Evolutionary conservation across 495 filamentous ascomycete genomes (phyloP).

Genomic region (Penicillium salamii): DNA sequence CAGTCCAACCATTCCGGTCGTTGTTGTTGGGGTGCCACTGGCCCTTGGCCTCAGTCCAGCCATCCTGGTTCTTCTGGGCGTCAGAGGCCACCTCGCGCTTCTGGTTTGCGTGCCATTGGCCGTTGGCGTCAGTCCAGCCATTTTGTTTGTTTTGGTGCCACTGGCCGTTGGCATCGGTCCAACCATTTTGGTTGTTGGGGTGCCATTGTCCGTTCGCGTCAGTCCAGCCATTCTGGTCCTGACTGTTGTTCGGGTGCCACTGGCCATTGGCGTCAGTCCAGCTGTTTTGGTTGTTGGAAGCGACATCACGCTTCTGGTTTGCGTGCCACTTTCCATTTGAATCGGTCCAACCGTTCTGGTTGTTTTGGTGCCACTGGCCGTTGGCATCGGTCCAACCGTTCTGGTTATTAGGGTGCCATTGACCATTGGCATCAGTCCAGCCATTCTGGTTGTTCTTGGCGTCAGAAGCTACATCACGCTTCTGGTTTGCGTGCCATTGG

Average conservation of each 20-base stretch:
- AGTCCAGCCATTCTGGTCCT: conserved; percentile 5
- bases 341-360: no score
- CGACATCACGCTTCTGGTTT: conserved; percentile 1
- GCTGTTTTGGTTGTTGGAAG: neutral
- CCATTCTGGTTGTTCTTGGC: conserved; percentile 3
- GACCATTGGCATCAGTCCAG: conserved; percentile 2
- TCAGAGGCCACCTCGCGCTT: no score
- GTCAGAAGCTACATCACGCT: no score
- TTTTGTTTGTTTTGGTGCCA: conserved; percentile 11
- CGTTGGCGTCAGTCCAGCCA: conserved; percentile 15
- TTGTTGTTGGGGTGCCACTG: conserved; percentile 15
- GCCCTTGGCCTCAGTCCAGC: conserved; percentile 16
- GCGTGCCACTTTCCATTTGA: conserved; percentile 7
- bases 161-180: conserved; percentile 14
- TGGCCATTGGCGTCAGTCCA: conserved; percentile 14
- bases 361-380: no score
- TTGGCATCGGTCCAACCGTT: conserved; percentile 14
- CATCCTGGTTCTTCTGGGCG: conserved; percentile 1
- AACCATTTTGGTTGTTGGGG: conserved; percentile 14
- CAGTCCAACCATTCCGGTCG: conserved; percentile 16
- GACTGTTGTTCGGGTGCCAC: conserved; percentile 7
- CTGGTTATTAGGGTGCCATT: conserved; percentile 10
- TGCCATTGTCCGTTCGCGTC: conserved; percentile 4
- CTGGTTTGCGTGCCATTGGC: conserved; percentile 10
- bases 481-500: conserved; percentile 9